Evolutionary conservation across 1,284 basidiomycete genomes (phyloP).

Genomic region (Fomitopsis betulina): DNA sequence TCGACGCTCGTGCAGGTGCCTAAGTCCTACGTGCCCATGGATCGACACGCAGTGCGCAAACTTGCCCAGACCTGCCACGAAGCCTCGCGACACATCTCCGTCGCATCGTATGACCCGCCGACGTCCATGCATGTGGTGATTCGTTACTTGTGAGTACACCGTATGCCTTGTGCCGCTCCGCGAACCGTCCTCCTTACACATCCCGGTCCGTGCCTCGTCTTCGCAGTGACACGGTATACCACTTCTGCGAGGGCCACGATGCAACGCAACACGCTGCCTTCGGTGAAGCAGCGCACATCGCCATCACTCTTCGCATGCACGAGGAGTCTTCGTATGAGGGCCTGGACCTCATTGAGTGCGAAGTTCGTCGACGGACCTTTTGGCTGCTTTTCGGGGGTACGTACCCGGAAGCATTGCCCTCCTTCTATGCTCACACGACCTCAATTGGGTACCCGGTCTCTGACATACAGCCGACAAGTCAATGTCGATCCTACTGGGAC

Average conservation of each 20-base stretch:
- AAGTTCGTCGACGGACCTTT: slow-evolving; percentile 77
- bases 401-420: slow-evolving; percentile 12
- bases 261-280: slow-evolving; percentile 83
- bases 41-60: slow-evolving; percentile 69
- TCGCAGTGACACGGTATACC: slow-evolving; percentile 71
- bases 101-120: slow-evolving; percentile 78
- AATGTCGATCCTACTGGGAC: slow-evolving; percentile 77
- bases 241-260: slow-evolving; percentile 84
- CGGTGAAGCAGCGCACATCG: slow-evolving; percentile 78
- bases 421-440: not conserved
- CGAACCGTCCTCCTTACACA: slow-evolving; percentile 7
- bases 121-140: slow-evolving; percentile 77
- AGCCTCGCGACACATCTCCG: slow-evolving; percentile 73
- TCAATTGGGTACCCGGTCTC: slow-evolving; percentile 2
- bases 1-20: slow-evolving; percentile 82
- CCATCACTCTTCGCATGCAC: slow-evolving; percentile 76
- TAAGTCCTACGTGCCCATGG: slow-evolving; percentile 77
- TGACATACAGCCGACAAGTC: slow-evolving; percentile 71
- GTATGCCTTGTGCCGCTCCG: slow-evolving; percentile 2
- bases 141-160: slow-evolving; percentile 69
- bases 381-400: slow-evolving; percentile 82
- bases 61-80: slow-evolving; percentile 76
- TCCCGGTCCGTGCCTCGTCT: slow-evolving; percentile 4
- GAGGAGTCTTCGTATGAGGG: slow-evolving; percentile 78
- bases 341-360: slow-evolving; percentile 80